Evolutionary conservation across 2,329 filamentous ascomycete genomes (phyloP), one percentile per base, ranked within the genome.

Genomic region (Septoria linicola): DNA sequence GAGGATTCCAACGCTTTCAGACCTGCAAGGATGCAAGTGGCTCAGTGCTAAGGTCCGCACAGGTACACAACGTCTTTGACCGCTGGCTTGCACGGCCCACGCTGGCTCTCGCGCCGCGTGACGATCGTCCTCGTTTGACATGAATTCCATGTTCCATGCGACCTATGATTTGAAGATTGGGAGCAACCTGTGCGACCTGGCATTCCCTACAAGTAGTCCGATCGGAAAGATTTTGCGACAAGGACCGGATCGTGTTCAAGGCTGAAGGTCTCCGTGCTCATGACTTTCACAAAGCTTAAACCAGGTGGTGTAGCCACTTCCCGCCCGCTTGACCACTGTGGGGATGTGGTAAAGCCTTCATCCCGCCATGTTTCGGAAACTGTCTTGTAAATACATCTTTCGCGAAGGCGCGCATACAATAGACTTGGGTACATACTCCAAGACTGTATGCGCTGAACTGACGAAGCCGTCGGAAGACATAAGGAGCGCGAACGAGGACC

Each of bases 291-390:
- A 58, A 55, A 57, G 57, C 54, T 59, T 53, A 52, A 55, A 35
- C 47, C 27, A 21, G 41, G 49, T 45, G 54, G 17, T 53, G 52
- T 52, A 55, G 46, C 49, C 45, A 41, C 49, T 54, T 47, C 52
- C 55, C 47, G 47, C 40, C 32, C 43, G 52, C 52, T 40, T 54
- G 40, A 41, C 40, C 19, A 44, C 47, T 58, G 57, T 60, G 58
- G 56, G 56, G 59, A 53, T 58, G 57, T 59, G 56, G 53, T 50
- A 53, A 30, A 44, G 49, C 53, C 39, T 52, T 59, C 54, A 55
- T 59, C 51, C 57, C 55, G 58, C 50, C 42, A 43, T 58, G 54
- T 63, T 56, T 63, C 59, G 58, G 58, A 60, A 39, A 49, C 54
- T 48, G 42, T 49, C 49, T n/a, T n/a, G n/a, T n/a, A 36, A 42